A percentile compares a stretch with the other conserved stretches of the same genome.
phyloP scores from a whole-genome alignment of 164 flowering plant genomes.

The Houttuynia cordata region DNA sequence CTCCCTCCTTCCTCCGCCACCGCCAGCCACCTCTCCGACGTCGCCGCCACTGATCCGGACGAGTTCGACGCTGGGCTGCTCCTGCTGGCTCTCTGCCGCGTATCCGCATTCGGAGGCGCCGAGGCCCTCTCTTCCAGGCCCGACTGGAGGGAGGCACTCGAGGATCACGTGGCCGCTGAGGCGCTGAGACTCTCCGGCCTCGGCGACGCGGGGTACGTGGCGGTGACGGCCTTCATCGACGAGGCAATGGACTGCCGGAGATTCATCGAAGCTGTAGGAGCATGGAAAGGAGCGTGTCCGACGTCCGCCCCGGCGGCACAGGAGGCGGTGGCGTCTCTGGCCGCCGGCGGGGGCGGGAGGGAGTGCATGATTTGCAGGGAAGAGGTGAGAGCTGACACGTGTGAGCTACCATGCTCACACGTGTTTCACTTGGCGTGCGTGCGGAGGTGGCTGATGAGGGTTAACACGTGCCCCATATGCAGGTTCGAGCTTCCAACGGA shows the following conservation, averaged over 20 bases:
- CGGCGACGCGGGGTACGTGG: constrained; percentile 15
- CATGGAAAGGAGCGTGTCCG: constrained; percentile 15
- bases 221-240: constrained; percentile 34
- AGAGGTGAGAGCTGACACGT: constrained; percentile 56
- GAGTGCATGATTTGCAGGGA: constrained; percentile 78
- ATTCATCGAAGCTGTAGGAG: constrained; percentile 22
- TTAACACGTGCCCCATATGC: constrained; percentile 87
- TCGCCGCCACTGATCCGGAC: constrained; percentile 31
- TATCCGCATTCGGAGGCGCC: constrained; percentile 14
- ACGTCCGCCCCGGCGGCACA: constrained; percentile 47
- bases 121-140: constrained; percentile 3
- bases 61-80: constrained; percentile 45
- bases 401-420: constrained; percentile 79
- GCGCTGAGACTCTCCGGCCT: constrained; percentile 28
- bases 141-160: constrained; percentile 34
- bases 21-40: constrained; percentile 5
- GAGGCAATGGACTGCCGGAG: constrained; percentile 33
- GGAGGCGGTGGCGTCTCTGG: constrained; percentile 26
- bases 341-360: constrained; percentile 8
- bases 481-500: constrained; percentile 67
- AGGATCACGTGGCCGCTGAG: constrained; percentile 10
- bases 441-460: constrained; percentile 64
- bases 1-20: constrained; percentile 15
- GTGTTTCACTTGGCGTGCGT: constrained; percentile 82
- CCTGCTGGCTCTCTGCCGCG: constrained; percentile 62